Evolutionary conservation across 257 asterid genomes (phyloP).

Genomic region (Prunella vulgaris): DNA sequence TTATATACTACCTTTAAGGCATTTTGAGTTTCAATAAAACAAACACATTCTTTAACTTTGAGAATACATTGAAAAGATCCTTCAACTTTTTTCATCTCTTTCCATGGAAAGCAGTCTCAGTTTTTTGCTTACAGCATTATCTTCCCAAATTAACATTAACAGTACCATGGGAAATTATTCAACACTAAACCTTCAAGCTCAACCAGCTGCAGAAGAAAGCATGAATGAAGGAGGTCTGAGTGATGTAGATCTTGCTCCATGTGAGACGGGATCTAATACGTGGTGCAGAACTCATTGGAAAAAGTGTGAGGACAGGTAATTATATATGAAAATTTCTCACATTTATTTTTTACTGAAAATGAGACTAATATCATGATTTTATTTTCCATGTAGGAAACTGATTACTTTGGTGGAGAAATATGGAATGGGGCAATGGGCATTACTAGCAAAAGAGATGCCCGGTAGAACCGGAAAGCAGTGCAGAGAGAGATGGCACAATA

Average conservation of each 20-base stretch:
- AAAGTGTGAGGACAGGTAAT: not conserved
- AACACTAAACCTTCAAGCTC: too few relatives aligned
- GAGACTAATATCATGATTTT: not conserved
- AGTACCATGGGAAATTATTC: too few relatives aligned
- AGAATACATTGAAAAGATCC: too few relatives aligned
- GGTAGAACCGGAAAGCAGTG: not conserved
- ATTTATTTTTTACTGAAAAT: not conserved
- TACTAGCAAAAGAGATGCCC: not conserved
- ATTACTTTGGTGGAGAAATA: not conserved
- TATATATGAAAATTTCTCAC: too few relatives aligned
- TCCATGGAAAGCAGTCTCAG: too few relatives aligned
- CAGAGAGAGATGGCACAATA: not conserved
- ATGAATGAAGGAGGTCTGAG: not conserved
- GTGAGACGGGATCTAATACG: not conserved
- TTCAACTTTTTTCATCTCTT: too few relatives aligned
- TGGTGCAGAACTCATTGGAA: not conserved
- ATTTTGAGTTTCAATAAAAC: too few relatives aligned
- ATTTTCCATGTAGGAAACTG: not conserved
- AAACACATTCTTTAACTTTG: too few relatives aligned
- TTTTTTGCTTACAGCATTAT: too few relatives aligned
- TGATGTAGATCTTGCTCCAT: too few relatives aligned
- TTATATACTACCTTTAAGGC: too few relatives aligned
- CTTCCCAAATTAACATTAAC: too few relatives aligned
- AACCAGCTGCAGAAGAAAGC: not conserved
- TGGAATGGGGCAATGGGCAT: not conserved